Evolutionary conservation across 2,329 filamentous ascomycete genomes (phyloP), one percentile per base, ranked within the genome.

Genomic region (Aspergillus pseudoterreus): DNA sequence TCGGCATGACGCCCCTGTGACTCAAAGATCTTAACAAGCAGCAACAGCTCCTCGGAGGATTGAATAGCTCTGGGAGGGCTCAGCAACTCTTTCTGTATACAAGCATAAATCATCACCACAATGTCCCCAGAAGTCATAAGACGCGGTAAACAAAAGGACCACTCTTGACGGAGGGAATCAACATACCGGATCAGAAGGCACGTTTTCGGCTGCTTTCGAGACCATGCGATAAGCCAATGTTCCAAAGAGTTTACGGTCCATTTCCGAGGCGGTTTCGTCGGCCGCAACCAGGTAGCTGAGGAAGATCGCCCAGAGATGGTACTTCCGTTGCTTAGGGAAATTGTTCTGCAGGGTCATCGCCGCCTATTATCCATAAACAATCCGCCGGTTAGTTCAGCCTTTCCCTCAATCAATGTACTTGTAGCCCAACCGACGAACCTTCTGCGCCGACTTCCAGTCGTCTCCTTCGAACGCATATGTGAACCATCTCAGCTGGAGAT

Each of bases 151-250:
- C 38, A 41, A 41, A 47, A 42, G 14, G 3, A 8, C 6, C 17
- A 22, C 15, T 42, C 17, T 11, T 41, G 15, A 6, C 43, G 19
- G 12, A 45, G 41, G 17, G 45, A 24, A 14, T 33, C 14, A 50
- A 53, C 71, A 58, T 71, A 78, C 75, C 56, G 71, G 68, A 56
- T 74, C 68, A 24, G 61, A 57, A n/a, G 74, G 72, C 41, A 75
- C 72, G 32, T 66, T 71, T 6, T 70, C 68, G 11, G 72, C 75
- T 39, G 76, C 73, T 54, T 78, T 78, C 6, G 71, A 72, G 14
- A 75, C 66, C 72, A 78, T 76, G 35, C 75, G 73, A 57, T 76
- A 78, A 27, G 75, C 76, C 48, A 79, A 62, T n/a, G 72, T 75
- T n/a, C 74, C 74, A 56, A 77, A 78, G 8, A 78, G 63, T 50